A percentile compares a stretch with the other conserved stretches of the same genome.
These are phyloP conservation scores for Salicornia ramosissima DNA, from an alignment of 148 eudicot genomes.

Conservation along the genomic window DNA sequence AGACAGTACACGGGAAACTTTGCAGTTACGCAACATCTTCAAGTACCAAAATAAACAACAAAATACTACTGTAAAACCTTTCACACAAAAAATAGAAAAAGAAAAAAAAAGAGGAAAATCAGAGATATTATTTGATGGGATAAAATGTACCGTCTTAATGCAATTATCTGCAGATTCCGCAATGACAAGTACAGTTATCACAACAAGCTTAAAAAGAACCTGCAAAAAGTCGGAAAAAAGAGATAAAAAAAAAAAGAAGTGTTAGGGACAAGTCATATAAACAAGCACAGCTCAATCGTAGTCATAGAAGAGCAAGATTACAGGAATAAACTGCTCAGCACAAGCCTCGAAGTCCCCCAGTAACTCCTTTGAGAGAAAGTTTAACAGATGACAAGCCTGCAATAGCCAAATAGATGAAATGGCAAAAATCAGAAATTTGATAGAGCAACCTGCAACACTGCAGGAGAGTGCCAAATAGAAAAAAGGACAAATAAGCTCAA, in stretches of 20 bases:
- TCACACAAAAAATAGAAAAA: constrained; percentile 5
- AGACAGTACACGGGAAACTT: constrained; percentile 85
- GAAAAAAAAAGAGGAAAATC: not conserved
- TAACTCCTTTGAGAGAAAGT: constrained; percentile 91
- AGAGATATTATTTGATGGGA: not conserved
- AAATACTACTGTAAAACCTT: not conserved
- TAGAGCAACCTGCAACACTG: not conserved
- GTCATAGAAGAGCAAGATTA: constrained; percentile 29
- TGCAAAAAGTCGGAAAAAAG: constrained; percentile 19
- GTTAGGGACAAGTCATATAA: constrained; percentile 33
- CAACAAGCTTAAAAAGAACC: constrained; percentile 98
- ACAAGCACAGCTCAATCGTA: not conserved
- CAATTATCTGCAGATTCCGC: constrained; percentile 99
- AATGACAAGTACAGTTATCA: constrained; percentile 97
- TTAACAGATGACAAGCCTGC: constrained; percentile 86
- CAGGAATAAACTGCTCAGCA: constrained; percentile 94
- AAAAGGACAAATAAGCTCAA: not conserved
- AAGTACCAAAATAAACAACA: constrained; percentile 17
- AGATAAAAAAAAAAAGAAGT: not conserved
- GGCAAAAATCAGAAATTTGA: not conserved
- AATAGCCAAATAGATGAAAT: constrained; percentile 12
- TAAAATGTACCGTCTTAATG: constrained; percentile 79
- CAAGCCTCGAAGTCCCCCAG: constrained; percentile 95
- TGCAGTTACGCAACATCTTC: constrained; percentile 98
- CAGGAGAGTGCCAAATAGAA: not conserved